phyloP scores from a whole-genome alignment of 305 asterid species.

The Plantago lanceolata region DNA sequence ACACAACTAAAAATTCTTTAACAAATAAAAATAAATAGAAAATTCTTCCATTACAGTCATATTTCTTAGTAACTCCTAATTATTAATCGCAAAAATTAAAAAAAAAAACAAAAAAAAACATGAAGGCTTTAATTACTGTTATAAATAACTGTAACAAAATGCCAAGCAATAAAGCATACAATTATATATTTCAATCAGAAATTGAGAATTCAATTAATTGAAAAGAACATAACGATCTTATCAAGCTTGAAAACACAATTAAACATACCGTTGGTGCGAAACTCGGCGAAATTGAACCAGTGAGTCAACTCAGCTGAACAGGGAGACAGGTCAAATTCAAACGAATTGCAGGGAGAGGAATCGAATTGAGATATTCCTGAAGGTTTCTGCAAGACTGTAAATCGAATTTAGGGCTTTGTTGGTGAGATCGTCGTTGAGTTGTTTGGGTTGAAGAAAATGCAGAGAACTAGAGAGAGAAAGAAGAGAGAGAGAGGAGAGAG shows the following conservation, averaged over 20 bases:
- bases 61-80: too few relatives aligned
- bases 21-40: neutral
- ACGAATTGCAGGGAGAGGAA: neutral
- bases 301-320: constrained; percentile 11
- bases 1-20: neutral
- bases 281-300: neutral
- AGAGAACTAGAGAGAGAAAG: constrained; percentile 10
- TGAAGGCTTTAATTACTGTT: too few relatives aligned
- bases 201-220: neutral
- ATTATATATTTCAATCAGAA: too few relatives aligned
- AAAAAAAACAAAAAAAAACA: too few relatives aligned
- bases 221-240: constrained; percentile 1
- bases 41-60: too few relatives aligned
- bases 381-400: neutral
- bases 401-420: constrained; percentile 8
- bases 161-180: too few relatives aligned
- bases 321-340: neutral
- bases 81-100: too few relatives aligned
- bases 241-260: neutral
- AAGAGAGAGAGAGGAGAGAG: constrained; percentile 15
- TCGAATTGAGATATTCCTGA: neutral
- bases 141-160: too few relatives aligned
- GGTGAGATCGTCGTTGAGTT: constrained; percentile 22
- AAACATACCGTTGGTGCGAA: constrained; percentile 19
- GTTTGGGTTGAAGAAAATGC: neutral